Conservation (phyloP, 371 early-diverging fungal species). For the Mortierella sp. region DNA sequence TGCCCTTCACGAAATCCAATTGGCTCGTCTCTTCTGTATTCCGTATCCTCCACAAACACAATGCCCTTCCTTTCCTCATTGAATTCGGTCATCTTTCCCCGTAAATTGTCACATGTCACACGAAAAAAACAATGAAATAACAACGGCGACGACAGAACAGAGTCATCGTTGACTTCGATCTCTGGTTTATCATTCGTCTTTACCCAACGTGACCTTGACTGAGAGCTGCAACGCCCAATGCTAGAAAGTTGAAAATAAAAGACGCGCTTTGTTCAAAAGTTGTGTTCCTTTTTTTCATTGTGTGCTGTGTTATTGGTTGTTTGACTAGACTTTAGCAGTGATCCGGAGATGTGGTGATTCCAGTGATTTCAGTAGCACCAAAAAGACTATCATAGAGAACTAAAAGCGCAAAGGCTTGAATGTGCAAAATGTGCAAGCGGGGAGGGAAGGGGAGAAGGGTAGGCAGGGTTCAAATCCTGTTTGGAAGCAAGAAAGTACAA, state of each 20-base stretch:
- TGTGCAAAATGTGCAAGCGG: too few relatives aligned
- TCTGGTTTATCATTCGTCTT: too few relatives aligned
- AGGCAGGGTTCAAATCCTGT: too few relatives aligned
- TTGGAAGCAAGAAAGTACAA: too few relatives aligned
- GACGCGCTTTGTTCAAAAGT: neutral
- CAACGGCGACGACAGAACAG: neutral
- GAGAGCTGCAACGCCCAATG: neutral
- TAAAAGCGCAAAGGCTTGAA: too few relatives aligned
- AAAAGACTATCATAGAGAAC: too few relatives aligned
- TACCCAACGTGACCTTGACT: neutral
- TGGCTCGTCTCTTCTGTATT: neutral
- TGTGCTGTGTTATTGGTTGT: too few relatives aligned
- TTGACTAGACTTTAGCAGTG: too few relatives aligned
- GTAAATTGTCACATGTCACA: constrained; percentile 2
- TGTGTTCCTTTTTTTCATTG: too few relatives aligned
- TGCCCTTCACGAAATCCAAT: neutral
- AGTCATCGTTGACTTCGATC: neutral
- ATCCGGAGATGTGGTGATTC: too few relatives aligned
- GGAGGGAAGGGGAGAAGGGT: too few relatives aligned
- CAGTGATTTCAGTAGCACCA: too few relatives aligned
- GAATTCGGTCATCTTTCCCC: neutral
- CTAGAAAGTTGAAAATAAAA: neutral
- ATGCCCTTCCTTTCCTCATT: neutral
- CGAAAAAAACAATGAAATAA: neutral
- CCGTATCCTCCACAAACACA: neutral